Evolutionary conservation across 257 asterid species (phyloP).

Genomic region (Fraxinus americana): DNA sequence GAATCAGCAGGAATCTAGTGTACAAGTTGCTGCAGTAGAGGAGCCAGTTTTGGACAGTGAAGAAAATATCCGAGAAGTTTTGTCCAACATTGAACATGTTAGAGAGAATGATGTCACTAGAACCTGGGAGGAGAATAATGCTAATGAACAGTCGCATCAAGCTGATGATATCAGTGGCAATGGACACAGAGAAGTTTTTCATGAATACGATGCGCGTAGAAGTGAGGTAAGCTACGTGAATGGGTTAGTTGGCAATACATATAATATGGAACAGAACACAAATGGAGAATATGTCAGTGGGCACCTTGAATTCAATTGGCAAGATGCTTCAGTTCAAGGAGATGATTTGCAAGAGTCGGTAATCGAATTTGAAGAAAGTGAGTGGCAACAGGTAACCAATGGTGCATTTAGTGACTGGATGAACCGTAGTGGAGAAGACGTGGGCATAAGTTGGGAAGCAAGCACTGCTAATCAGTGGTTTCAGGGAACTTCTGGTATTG

Average conservation of each 20-base stretch:
- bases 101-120: conserved; percentile 30
- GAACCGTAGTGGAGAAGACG: conserved; percentile 7
- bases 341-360: conserved; percentile 42
- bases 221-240: conserved; percentile 30
- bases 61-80: neutral
- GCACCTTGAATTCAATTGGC: conserved; percentile 29
- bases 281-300: conserved; percentile 28
- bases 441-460: conserved; percentile 38
- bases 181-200: conserved; percentile 30
- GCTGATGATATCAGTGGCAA: conserved; percentile 24
- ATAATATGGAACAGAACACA: conserved; percentile 30
- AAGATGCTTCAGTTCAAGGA: conserved; percentile 40
- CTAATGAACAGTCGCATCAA: conserved; percentile 32
- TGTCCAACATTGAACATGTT: neutral
- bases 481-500: conserved; percentile 40
- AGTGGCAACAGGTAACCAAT: conserved; percentile 32
- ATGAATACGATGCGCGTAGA: conserved; percentile 32
- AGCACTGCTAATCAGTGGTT: conserved; percentile 37
- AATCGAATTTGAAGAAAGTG: conserved; percentile 39
- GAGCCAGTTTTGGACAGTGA: neutral
- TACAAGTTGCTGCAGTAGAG: conserved; percentile 27
- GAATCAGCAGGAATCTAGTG: conserved; percentile 20
- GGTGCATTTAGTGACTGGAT: conserved; percentile 37
- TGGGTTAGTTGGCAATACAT: conserved; percentile 22
- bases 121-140: conserved; percentile 1